Conservation (phyloP, 352 stramenopile genomes). For the Globisporangium polare region DNA sequence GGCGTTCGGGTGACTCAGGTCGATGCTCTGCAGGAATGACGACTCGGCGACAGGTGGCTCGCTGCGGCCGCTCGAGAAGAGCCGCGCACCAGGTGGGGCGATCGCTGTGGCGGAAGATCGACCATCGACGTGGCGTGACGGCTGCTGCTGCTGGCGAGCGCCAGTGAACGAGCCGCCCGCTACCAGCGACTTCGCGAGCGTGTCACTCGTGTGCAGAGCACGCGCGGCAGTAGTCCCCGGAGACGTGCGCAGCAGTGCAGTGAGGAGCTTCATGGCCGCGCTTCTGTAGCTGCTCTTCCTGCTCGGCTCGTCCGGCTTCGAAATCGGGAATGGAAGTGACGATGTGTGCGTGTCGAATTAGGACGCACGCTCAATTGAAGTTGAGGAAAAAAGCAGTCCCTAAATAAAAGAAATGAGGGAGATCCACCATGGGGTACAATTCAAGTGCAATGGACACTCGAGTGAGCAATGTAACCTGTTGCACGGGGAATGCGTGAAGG, state of each 20-base stretch:
- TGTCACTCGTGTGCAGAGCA: not conserved
- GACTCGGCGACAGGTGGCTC: constrained; percentile 18
- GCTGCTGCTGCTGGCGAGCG: not conserved
- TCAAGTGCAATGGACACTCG: not conserved
- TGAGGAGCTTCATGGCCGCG: not conserved
- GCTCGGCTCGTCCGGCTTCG: not conserved
- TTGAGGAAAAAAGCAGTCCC: not conserved
- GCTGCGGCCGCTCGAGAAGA: constrained; percentile 2
- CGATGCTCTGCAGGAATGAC: constrained; percentile 51
- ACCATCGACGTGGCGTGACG: not conserved
- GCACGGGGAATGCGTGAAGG: too few relatives aligned
- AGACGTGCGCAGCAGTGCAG: not conserved
- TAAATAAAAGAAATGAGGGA: not conserved
- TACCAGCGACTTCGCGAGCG: not conserved
- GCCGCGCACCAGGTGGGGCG: not conserved
- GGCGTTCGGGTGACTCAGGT: constrained; percentile 36
- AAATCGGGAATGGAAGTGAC: not conserved
- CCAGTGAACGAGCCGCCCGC: not conserved
- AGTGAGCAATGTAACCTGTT: not conserved
- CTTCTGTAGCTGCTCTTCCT: not conserved
- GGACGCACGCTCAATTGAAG: not conserved
- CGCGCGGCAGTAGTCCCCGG: not conserved
- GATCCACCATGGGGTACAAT: not conserved
- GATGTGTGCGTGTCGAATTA: not conserved
- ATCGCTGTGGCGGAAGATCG: not conserved